phyloP scores from a whole-genome alignment of 768 basidiomycete species.

The Lactifluus pinguis region DNA sequence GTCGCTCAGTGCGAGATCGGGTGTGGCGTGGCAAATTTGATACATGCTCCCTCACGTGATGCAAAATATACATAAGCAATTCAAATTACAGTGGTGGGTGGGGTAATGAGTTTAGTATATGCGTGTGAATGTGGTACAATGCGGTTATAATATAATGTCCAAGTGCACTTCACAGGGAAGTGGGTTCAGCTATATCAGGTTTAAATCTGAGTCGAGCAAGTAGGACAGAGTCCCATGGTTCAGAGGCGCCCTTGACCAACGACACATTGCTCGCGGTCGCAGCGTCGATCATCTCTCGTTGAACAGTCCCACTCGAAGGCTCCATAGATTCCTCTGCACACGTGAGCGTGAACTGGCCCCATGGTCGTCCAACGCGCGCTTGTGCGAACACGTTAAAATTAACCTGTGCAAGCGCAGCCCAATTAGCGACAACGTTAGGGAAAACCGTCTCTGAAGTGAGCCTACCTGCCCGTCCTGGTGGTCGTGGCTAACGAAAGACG shows the following conservation, averaged over 20 bases:
- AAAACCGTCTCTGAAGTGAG: background rate
- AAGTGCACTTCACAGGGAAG: constrained; percentile 29
- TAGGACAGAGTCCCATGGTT: constrained; percentile 48
- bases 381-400: constrained; percentile 62
- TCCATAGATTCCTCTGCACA: constrained; percentile 29
- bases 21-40: too few species aligned
- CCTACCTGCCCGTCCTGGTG: constrained; percentile 51
- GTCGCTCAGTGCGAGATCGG: background rate
- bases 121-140: background rate
- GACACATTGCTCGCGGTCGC: constrained; percentile 46
- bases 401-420: constrained; percentile 29
- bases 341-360: constrained; percentile 65
- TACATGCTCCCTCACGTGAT: too few species aligned
- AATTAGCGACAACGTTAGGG: constrained; percentile 1
- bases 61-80: too few species aligned
- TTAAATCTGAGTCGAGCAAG: constrained; percentile 59
- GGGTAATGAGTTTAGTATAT: background rate
- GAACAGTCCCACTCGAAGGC: constrained; percentile 33
- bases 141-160: background rate
- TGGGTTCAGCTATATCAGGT: constrained; percentile 50
- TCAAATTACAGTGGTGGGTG: too few species aligned
- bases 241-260: constrained; percentile 22
- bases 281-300: constrained; percentile 29
- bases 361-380: constrained; percentile 45
- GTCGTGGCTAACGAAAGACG: constrained; percentile 63